Evolutionary conservation across 1,284 basidiomycete genomes (phyloP), one percentile per base, ranked within the genome.

Genomic region (Puccinia hordei): DNA sequence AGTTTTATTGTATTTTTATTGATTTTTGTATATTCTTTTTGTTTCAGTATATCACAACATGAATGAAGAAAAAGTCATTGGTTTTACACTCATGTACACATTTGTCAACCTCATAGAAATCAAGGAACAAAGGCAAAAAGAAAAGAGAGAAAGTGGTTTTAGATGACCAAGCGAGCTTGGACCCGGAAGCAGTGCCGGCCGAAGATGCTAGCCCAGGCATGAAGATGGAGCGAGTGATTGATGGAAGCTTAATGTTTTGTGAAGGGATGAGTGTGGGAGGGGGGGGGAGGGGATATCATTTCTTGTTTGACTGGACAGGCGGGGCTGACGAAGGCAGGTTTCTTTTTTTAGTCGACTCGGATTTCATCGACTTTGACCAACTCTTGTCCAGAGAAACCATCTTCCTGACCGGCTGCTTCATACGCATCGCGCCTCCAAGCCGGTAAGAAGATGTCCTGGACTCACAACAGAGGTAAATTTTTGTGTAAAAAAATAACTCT

Each of bases 371-470:
- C 75, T 78, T 55, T 69, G 49, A 78, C 65, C 51, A 51, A 65
- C 51, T 78, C 75, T 41, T 55, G 75, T 10, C 63, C 46, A 49
- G 49, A 35, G 35, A 66, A 76, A 30, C 63, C 75, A 78, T 68
- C 75, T 4, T 51, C 75, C 44, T 78, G 63, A 27, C 63, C 63
- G 46, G 75, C 65, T 38, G 75, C 63, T 69, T 78, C 75, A 57
- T 78, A 78, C 46, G 75, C 63, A 55, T 78, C 75, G 27, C 75
- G 63, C 66, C 66, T 78, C 75, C 75, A 78, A 57, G 63, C 65
- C 35, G 75, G 75, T 57, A 78, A 69, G 75, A 78, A 78, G 65
- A 78, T 78, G 49, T 78, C 75, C 75, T 78, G 71, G 41, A 49
- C 71, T 33, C 49, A 66, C 19, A 46, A 38, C 53, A 71, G 38